Evolutionary conservation across 2,329 filamentous ascomycete genomes (phyloP).

Genomic region (Fusarium burgessii): DNA sequence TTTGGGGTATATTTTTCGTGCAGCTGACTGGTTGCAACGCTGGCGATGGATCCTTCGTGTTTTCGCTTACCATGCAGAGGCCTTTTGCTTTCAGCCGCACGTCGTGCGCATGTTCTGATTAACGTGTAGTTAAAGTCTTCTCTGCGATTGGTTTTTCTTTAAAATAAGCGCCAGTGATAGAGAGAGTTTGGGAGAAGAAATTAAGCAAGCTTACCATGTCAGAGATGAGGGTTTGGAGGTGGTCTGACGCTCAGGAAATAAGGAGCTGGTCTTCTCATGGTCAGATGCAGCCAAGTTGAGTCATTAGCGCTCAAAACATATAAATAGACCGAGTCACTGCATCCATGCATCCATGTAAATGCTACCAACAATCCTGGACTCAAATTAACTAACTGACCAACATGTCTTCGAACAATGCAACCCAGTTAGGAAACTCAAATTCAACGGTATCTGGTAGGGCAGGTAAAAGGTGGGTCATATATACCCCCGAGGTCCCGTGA

Average conservation of each 20-base stretch:
- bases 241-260: background rate
- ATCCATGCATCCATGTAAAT: background rate
- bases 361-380: background rate
- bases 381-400: background rate
- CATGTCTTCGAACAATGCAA: slow-evolving; percentile 1
- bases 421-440: slow-evolving; percentile 7
- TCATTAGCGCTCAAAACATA: background rate
- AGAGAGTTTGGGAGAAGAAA: too few species aligned
- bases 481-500: slow-evolving; percentile 13
- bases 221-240: background rate
- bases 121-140: background rate
- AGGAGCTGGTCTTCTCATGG: background rate
- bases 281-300: slow-evolving; percentile 1
- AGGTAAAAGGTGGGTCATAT: slow-evolving; percentile 5
- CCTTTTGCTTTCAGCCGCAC: background rate
- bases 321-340: background rate
- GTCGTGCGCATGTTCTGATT: background rate
- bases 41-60: background rate
- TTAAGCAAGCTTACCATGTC: background rate
- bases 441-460: slow-evolving; percentile 14
- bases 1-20: slow-evolving; percentile 9
- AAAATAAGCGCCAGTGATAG: too few species aligned
- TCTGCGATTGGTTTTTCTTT: background rate
- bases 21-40: background rate
- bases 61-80: background rate